Evolutionary conservation across 2,329 filamentous ascomycete genomes (phyloP).

Genomic region (Ceratocystis smalleyi): DNA sequence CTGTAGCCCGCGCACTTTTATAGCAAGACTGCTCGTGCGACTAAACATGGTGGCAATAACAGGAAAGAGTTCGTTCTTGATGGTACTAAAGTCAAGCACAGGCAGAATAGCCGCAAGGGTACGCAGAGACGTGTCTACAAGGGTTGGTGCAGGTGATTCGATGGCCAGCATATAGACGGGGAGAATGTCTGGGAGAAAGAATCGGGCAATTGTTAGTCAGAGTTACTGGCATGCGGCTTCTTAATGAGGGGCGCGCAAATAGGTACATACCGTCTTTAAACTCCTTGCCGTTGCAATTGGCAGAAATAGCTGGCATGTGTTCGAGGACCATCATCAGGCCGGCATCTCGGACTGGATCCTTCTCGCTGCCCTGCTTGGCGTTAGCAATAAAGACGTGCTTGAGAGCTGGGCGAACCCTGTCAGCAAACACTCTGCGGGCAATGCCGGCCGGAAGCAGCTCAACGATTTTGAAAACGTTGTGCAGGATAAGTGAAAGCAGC

Average conservation of each 20-base stretch:
- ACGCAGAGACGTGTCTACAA: conserved; percentile 73
- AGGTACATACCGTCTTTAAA: conserved; percentile 68
- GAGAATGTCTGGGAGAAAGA: conserved; percentile 50
- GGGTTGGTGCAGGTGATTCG: conserved; percentile 73
- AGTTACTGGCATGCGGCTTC: background rate
- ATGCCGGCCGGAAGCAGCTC: conserved; percentile 49
- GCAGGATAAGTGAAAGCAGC: conserved; percentile 66
- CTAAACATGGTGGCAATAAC: conserved; percentile 81
- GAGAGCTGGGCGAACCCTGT: conserved; percentile 70
- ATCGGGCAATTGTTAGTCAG: background rate
- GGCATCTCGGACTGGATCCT: conserved; percentile 70
- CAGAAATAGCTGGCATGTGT: conserved; percentile 58
- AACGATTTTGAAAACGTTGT: conserved; percentile 85
- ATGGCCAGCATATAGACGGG: conserved; percentile 73
- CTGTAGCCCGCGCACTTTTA: conserved; percentile 84
- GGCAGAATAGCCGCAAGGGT: conserved; percentile 68
- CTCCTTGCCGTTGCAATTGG: conserved; percentile 75
- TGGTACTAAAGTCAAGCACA: conserved; percentile 84
- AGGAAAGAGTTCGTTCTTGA: conserved; percentile 93
- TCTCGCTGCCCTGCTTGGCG: conserved; percentile 47
- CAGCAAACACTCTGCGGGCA: conserved; percentile 62
- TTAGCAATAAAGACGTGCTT: conserved; percentile 65
- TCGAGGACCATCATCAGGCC: conserved; percentile 85
- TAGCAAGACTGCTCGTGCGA: conserved; percentile 80
- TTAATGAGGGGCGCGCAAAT: too few species aligned